Evolutionary conservation across 1,284 basidiomycete genomes (phyloP), one percentile per base, ranked within the genome.

Genomic region (Trichosporon sp.): DNA sequence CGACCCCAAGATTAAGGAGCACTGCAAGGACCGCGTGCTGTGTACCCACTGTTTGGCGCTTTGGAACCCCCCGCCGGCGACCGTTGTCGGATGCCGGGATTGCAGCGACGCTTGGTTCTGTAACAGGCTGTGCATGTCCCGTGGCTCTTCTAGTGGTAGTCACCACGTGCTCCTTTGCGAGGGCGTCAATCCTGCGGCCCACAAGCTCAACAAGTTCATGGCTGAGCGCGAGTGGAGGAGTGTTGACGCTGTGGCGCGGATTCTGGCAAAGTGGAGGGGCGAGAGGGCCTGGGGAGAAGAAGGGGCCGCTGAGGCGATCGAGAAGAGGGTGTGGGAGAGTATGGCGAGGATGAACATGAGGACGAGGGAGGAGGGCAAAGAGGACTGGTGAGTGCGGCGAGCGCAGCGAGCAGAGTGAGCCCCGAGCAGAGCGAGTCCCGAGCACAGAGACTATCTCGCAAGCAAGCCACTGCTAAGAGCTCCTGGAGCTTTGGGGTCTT

Each of bases 121-220:
- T 81, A 90, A 86, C 68, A 85, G 89, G 3, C 83, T 90, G 0
- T 94, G 92, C 74, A 83, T 86, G 14, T 76, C 84, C 7, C 70
- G 73, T 60, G 66, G 72, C 1, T 85, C 87, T 19, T 84, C 86
- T 0, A 68, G 72, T 4, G 83, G 83, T 0, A 84, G 83, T 61
- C 85, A 85, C 8, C 91, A 92, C 68, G 85, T 87, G 0, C 80
- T 94, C 1, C 82, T 95, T 9, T 95, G 92, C 71, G 83, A 86
- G 1, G 83, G 85, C 0, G 86, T 87, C 62, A 95, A 93, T 72
- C 89, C 89, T 0, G 85, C 85, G 5, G 86, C 84, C 1, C 77
- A 81, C 3, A 83, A 85, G 0, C 82, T 93, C 3, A 73, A 90
- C n/a, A 80, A 81, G 36, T 87, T 87, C 68, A 85, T 87, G 13